Base-by-base conservation (phyloP, 1,284 basidiomycete genomes). In the Cutaneotrichosporon mucoides region DNA sequence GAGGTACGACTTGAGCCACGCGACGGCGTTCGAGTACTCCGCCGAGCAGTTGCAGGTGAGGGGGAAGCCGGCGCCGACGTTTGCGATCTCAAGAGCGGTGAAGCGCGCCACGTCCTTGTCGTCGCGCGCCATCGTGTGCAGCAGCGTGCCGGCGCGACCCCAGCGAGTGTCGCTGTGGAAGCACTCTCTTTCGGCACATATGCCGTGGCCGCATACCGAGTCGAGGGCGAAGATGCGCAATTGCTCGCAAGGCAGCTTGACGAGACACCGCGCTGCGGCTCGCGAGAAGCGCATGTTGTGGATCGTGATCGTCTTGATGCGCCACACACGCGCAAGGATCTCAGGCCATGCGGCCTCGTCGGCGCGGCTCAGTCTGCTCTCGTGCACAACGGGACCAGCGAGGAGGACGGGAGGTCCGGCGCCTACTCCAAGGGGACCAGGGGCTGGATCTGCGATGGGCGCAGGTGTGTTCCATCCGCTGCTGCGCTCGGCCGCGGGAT, bases 211-310 rank as follows among this genome's bases (percentile, higher is more conserved):
- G 33, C 46, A 47, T 5, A 33, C 33, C 5, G 10, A 13, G 9
- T 51, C 49, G 1, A 33, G 10, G 9, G 49, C 49, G 12, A 51
- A 51, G 24, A 51, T 41, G n/a, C 49, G 49, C 12, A 51, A 16
- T 2, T 11, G 37, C 16, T 40, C 38, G 38, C 49, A 51, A 10
- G 37, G 37, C 11, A 51, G 49, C 7, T 8, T 3, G 15, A 16
- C 7, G 37, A 51, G 49, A 11, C 6, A 16, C 5, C 4, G n/a
- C 13, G 15, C 11, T 3, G 13, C 11, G 16, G 38, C 3, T 10
- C 38, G 49, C 46, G 46, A n/a, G 16, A 38, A 51, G 15, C 49
- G 37, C n/a, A 51, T 35, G 11, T 51, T 24, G 49, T 51, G 49
- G 5, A 41, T 38, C 7, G 49, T 12, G 38, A 51, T 7, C 15